phyloP scores from a whole-genome alignment of 352 stramenopile genomes.

The Phytophthora syringae region DNA sequence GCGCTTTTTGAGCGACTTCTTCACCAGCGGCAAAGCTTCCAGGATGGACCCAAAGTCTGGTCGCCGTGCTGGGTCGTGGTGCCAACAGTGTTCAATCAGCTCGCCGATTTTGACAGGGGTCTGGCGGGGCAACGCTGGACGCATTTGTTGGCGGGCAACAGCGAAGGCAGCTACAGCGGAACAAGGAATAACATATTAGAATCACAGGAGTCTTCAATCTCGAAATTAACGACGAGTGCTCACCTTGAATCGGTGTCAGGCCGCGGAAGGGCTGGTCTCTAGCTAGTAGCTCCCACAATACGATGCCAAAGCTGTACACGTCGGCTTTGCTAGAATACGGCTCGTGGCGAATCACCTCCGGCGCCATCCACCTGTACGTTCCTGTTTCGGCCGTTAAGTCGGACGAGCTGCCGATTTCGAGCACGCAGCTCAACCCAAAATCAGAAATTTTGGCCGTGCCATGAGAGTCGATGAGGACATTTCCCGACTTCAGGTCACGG shows the following conservation, averaged over 20 bases:
- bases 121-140: conserved; percentile 84
- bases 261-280: conserved; percentile 88
- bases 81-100: conserved; percentile 87
- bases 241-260: conserved; percentile 86
- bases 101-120: conserved; percentile 83
- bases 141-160: conserved; percentile 84
- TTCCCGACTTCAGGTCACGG: conserved; percentile 96
- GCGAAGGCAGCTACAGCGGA: conserved; percentile 71
- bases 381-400: conserved; percentile 89
- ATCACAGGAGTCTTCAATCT: not conserved
- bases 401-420: conserved; percentile 78
- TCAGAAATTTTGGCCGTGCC: conserved; percentile 90
- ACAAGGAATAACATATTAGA: conserved; percentile 10
- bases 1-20: conserved; percentile 83
- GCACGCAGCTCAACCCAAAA: conserved; percentile 87
- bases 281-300: conserved; percentile 87
- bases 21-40: conserved; percentile 80
- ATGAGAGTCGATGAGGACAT: conserved; percentile 89
- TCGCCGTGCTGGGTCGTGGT: conserved; percentile 76
- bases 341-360: conserved; percentile 93
- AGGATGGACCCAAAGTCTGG: conserved; percentile 81
- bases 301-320: conserved; percentile 94
- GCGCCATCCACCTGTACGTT: conserved; percentile 96
- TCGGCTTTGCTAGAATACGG: conserved; percentile 96
- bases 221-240: conserved; percentile 10